These are phyloP conservation scores for Backusella tarrabulga DNA, from an alignment of 192 early-diverging fungal genomes.

Conservation along the genomic window DNA sequence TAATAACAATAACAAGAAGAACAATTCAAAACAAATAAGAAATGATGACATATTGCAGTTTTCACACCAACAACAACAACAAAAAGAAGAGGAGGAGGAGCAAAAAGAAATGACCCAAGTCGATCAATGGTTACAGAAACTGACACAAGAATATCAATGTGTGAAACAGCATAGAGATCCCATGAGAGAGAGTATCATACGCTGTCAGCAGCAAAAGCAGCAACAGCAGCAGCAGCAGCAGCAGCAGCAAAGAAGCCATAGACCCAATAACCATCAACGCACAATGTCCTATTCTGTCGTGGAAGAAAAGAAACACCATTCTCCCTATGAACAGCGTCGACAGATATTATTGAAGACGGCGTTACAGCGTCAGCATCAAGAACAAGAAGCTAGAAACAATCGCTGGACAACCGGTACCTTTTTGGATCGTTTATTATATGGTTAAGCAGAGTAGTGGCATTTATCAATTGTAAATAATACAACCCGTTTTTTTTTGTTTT, in stretches of 20 bases:
- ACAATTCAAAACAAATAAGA: constrained; percentile 31
- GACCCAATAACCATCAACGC: neutral
- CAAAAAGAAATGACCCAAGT: constrained; percentile 12
- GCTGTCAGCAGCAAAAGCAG: constrained; percentile 15
- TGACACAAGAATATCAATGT: constrained; percentile 39
- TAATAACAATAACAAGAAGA: neutral
- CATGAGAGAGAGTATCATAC: constrained; percentile 40
- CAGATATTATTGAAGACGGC: constrained; percentile 4
- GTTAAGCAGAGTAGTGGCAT: neutral
- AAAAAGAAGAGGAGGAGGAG: constrained; percentile 19
- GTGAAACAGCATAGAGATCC: constrained; percentile 37
- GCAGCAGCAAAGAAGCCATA: neutral
- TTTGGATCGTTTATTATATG: constrained; percentile 7
- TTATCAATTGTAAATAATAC: constrained; percentile 6
- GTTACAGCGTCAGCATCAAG: constrained; percentile 1
- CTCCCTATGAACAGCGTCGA: neutral
- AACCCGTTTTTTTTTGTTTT: neutral
- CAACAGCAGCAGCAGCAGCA: constrained; percentile 2
- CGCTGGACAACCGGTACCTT: neutral
- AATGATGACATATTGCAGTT: constrained; percentile 35
- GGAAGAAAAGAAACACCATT: too few species aligned
- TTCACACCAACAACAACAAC: constrained; percentile 28
- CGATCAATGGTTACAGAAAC: neutral
- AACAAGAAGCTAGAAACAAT: neutral
- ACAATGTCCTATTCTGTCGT: constrained; percentile 5